Conservation (phyloP, 495 filamentous ascomycete species). For the Glonium stellatum region DNA sequence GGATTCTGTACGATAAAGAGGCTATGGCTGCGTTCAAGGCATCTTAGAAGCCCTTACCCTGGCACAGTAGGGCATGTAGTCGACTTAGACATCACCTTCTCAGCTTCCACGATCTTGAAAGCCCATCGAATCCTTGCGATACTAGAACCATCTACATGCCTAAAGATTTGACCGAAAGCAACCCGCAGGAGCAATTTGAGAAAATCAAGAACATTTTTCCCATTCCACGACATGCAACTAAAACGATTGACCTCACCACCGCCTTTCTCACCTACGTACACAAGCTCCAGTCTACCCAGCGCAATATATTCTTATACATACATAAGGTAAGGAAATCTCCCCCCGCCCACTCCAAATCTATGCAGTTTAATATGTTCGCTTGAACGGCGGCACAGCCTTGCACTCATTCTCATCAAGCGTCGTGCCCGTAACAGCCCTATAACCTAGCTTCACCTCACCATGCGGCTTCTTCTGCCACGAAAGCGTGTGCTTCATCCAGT, state of each 20-base stretch:
- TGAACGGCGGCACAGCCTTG: slow-evolving; percentile 39
- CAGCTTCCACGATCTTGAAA: too few relatives aligned
- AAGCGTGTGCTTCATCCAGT: slow-evolving; percentile 99
- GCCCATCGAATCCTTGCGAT: neutral
- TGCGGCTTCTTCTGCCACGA: slow-evolving; percentile 75
- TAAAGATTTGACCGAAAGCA: neutral
- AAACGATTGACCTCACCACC: neutral
- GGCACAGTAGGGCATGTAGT: neutral
- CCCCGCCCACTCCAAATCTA: neutral
- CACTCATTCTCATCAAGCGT: slow-evolving; percentile 42
- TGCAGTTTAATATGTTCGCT: slow-evolving; percentile 35
- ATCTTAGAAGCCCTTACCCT: too few relatives aligned
- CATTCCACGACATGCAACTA: neutral
- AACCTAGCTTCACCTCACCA: slow-evolving; percentile 34
- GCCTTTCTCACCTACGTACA: too few relatives aligned
- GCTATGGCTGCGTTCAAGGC: too few relatives aligned
- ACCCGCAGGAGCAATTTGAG: neutral
- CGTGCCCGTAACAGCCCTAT: slow-evolving; percentile 29
- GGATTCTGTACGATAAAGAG: too few relatives aligned
- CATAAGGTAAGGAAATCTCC: slow-evolving; percentile 1
- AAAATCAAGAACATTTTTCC: neutral
- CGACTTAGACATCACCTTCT: neutral
- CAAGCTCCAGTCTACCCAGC: too few relatives aligned
- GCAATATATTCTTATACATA: slow-evolving; percentile 5
- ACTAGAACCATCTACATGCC: neutral